Evolutionary conservation across 106 monocot genomes (phyloP).

Genomic region (Phalaenopsis equestris): DNA sequence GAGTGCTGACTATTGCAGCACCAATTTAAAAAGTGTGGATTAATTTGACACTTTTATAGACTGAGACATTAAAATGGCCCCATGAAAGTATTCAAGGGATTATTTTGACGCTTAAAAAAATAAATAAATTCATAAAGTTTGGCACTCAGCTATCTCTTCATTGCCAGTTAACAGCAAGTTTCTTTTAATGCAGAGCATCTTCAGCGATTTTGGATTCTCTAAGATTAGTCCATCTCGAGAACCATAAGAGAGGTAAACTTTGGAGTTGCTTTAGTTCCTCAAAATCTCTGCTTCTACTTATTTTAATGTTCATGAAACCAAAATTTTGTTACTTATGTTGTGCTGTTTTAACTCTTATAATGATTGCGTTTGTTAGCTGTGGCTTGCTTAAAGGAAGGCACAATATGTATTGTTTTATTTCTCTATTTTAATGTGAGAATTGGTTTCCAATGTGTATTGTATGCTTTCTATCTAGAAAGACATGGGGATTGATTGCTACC

Average conservation of each 20-base stretch:
- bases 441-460: not conserved
- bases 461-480: not conserved
- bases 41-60: no score
- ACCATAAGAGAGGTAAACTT: not conserved
- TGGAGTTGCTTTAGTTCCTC: not conserved
- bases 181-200: slow-evolving; percentile 12
- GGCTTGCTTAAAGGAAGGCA: not conserved
- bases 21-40: no score
- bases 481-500: not conserved
- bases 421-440: no score
- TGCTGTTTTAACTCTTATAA: not conserved
- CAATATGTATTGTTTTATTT: no score
- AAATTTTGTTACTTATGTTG: not conserved
- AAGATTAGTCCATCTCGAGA: not conserved
- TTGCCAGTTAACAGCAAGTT: not conserved
- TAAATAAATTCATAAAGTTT: no score
- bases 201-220: slow-evolving; percentile 15
- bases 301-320: not conserved
- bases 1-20: no score
- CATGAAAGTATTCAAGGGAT: no score
- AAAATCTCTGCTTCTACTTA: not conserved
- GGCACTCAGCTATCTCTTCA: not conserved
- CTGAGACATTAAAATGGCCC: no score
- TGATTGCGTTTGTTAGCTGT: not conserved
- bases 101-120: no score